These are phyloP conservation scores for Gliomastix tumulicola DNA, from an alignment of 2,329 filamentous ascomycete genomes.

Conservation along the genomic window DNA sequence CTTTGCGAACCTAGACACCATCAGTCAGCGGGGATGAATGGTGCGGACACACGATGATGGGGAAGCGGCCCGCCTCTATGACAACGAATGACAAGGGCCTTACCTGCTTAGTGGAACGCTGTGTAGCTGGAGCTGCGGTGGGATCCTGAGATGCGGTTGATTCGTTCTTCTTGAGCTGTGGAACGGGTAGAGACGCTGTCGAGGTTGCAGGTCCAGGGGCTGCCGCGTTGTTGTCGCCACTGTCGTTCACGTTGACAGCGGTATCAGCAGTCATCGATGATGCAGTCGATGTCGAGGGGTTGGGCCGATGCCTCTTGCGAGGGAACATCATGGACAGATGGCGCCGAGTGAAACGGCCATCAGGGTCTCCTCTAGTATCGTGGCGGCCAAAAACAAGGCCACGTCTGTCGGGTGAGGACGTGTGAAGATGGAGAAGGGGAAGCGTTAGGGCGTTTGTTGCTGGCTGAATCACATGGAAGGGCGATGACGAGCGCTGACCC, in stretches of 20 bases:
- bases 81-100: not conserved
- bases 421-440: no score
- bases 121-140: not conserved
- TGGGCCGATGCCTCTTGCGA: conserved; percentile 5
- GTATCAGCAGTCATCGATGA: not conserved
- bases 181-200: no score
- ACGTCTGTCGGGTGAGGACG: no score
- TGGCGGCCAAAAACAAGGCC: no score
- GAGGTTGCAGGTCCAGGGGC: not conserved
- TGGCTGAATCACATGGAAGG: no score
- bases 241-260: not conserved
- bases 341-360: no score
- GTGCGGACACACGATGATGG: no score
- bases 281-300: conserved; percentile 1
- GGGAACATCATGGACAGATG: conserved; percentile 7
- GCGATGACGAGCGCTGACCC: no score
- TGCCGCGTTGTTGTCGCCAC: conserved; percentile 1
- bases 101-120: not conserved
- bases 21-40: not conserved
- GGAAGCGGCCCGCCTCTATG: not conserved
- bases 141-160: conserved; percentile 1
- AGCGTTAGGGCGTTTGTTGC: no score
- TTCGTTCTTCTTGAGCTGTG: no score
- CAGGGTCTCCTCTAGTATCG: no score
- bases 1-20: conserved; percentile 36